Evolutionary conservation across 176 grass and related monocot genomes (phyloP), one percentile per base, ranked within the genome.

Genomic region (Echinochloa phyllopogon): DNA sequence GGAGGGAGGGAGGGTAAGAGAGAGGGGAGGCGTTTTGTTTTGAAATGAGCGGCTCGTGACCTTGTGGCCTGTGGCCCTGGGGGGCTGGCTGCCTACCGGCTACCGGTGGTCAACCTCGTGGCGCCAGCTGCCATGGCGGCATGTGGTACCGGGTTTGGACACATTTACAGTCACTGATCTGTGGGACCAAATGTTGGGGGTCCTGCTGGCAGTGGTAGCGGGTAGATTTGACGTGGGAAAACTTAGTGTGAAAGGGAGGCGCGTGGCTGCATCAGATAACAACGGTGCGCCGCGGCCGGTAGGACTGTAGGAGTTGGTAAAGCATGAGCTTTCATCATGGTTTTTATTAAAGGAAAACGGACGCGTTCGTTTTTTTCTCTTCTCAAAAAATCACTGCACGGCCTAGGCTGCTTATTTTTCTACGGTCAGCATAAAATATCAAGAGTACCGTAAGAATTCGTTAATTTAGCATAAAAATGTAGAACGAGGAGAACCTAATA

Each of bases 161-260:
- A 0, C 2, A 13, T 10, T 5, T 13, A 0, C 2, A 0, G 0
- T 57, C 4, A 3, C 37, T 69, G 65, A 18, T 0, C 0, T 0
- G 21, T 81, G 8, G 79, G 65, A 0, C 12, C 1, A 11, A 0
- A 0, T 0, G 11, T 0, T 1, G 4, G 57, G n/a, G 65, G 79
- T 8, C 5, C 48, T 0, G 0, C 0, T 18, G 14, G 4, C 48
- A 81, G 79, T 29, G 43, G 0, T 0, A 0, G 1, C 8, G 5
- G 23, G 4, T 29, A 16, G 48, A 23, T 1, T 10, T 14, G 2
- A 4, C 0, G 13, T 29, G 23, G 45, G 45, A 13, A 51, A 49
- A 23, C 9, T 24, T 24, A 1, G 13, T 13, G 45, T 38, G 14
- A 29, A 27, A 10, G 8, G 70, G 3, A 17, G 27, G 27, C 18